A percentile compares a stretch with the other conserved stretches of the same genome.
phyloP scores from a whole-genome alignment of 2,329 filamentous ascomycete genomes.

The Fusarium floridanum region DNA sequence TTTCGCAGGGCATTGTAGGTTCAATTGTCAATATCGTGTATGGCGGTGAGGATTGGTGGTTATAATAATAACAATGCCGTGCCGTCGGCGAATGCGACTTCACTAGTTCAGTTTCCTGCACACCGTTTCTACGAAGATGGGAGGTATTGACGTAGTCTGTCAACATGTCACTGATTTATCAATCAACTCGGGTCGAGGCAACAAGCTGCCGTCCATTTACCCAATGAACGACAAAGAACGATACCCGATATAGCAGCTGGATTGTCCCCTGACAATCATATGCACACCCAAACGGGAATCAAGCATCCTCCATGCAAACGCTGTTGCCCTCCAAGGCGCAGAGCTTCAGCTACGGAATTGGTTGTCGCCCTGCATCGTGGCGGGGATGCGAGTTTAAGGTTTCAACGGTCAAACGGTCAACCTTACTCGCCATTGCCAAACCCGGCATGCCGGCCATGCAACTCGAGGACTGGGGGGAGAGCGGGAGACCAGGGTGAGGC shows the following conservation, averaged over 20 bases:
- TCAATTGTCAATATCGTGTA: neutral
- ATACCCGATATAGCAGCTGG: neutral
- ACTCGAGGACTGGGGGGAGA: conserved; percentile 24
- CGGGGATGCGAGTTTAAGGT: conserved; percentile 35
- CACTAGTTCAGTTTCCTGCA: neutral
- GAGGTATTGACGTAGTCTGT: neutral
- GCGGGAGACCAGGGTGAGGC: conserved; percentile 48
- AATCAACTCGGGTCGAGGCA: neutral
- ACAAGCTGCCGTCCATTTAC: neutral
- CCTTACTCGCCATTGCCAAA: conserved; percentile 27
- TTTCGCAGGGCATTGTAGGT: neutral
- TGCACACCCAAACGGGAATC: neutral
- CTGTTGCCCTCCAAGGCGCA: neutral
- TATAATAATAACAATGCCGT: neutral
- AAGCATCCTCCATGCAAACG: neutral
- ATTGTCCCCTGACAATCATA: neutral
- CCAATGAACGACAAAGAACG: neutral
- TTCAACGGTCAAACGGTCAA: conserved; percentile 41
- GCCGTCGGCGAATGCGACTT: neutral
- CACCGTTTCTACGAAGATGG: neutral
- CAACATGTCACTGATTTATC: neutral
- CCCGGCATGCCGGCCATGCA: conserved; percentile 39
- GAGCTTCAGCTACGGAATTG: neutral
- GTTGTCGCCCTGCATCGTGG: conserved; percentile 15
- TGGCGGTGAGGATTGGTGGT: neutral